A percentile compares a stretch with the other conserved stretches of the same genome.
Evolutionary conservation across 257 asterid genomes (phyloP).

Genomic region (Scutellaria baicalensis): DNA sequence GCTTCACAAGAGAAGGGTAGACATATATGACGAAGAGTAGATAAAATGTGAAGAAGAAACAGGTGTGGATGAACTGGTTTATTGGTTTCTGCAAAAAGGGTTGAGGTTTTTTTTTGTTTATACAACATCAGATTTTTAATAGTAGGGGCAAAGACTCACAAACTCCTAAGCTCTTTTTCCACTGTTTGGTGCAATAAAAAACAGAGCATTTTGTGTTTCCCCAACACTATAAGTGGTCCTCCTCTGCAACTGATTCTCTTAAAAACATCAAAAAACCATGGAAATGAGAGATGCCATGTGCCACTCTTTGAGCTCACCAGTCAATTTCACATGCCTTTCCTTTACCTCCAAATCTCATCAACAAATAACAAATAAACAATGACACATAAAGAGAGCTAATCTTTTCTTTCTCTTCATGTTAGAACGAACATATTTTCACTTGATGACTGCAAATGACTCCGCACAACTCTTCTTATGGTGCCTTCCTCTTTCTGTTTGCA

Average conservation of each 20-base stretch:
- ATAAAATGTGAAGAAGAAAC: slow-evolving; percentile 8
- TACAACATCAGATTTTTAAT: neutral
- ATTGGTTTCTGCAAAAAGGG: slow-evolving; percentile 20
- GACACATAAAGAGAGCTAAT: neutral
- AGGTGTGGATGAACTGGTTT: slow-evolving; percentile 31
- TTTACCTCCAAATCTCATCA: slow-evolving; percentile 14
- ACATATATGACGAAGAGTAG: neutral
- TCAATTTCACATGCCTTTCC: slow-evolving; percentile 26
- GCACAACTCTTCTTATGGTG: too few relatives aligned
- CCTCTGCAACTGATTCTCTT: slow-evolving; percentile 56
- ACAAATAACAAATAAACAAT: neutral
- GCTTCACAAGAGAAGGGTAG: neutral
- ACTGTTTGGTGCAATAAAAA: slow-evolving; percentile 28
- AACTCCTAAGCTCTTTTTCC: slow-evolving; percentile 24
- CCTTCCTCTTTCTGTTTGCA: neutral
- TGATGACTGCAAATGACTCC: neutral
- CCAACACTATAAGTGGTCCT: slow-evolving; percentile 55
- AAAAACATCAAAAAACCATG: slow-evolving; percentile 36
- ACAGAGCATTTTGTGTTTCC: slow-evolving; percentile 18
- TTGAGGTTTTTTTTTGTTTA: neutral
- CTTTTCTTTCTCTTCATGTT: neutral
- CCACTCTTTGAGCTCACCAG: slow-evolving; percentile 32
- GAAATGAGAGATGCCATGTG: slow-evolving; percentile 48
- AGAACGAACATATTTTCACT: neutral
- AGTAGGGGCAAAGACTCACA: slow-evolving; percentile 33